Conservation (phyloP, 179 eudicot genomes). For the Nepenthes alata region DNA sequence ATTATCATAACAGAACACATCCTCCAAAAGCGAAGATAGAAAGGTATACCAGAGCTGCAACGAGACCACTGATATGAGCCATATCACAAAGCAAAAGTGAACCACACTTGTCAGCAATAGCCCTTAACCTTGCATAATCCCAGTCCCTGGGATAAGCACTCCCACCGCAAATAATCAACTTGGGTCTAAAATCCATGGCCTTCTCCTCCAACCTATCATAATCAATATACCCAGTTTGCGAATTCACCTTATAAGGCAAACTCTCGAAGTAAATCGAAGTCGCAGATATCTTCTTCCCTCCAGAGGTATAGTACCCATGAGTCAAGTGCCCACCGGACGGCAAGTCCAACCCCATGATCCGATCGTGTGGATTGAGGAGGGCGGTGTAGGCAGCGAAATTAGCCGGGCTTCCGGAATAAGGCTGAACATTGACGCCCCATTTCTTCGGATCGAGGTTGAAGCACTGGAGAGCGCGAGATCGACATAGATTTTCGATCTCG, state of each 20-base stretch:
- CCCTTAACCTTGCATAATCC: slow-evolving; percentile 68
- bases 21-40: too few species aligned
- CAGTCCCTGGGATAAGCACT: slow-evolving; percentile 97
- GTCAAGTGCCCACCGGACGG: slow-evolving; percentile 88
- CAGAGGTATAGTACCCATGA: slow-evolving; percentile 77
- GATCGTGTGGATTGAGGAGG: slow-evolving; percentile 66
- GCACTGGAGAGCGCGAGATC: slow-evolving; percentile 53
- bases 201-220: slow-evolving; percentile 86
- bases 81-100: slow-evolving; percentile 92
- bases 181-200: slow-evolving; percentile 94
- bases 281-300: slow-evolving; percentile 86
- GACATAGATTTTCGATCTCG: slow-evolving; percentile 65
- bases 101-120: slow-evolving; percentile 78
- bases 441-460: slow-evolving; percentile 45
- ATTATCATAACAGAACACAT: too few species aligned
- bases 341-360: slow-evolving; percentile 81
- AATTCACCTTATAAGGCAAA: slow-evolving; percentile 82
- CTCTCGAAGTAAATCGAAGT: slow-evolving; percentile 94
- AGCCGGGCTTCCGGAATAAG: slow-evolving; percentile 70
- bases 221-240: slow-evolving; percentile 72
- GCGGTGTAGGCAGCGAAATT: slow-evolving; percentile 90
- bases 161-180: slow-evolving; percentile 93
- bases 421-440: slow-evolving; percentile 93
- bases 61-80: slow-evolving; percentile 99
- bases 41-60: slow-evolving; percentile 78